These are phyloP conservation scores for Skeletonema marinoi DNA, from an alignment of 108 stramenopile genomes.

Conservation along the genomic window DNA sequence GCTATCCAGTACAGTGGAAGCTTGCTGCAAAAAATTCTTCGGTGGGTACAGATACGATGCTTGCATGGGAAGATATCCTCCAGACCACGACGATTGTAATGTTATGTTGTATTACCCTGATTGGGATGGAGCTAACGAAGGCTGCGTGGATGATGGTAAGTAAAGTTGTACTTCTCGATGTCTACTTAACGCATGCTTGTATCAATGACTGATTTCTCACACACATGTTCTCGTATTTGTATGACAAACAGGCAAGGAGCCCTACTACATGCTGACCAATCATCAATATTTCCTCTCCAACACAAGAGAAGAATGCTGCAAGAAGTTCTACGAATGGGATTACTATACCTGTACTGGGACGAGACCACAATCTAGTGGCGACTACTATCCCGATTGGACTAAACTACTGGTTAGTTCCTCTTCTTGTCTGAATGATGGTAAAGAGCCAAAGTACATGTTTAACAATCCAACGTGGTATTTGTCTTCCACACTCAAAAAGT, in stretches of 20 bases:
- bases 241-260: background rate
- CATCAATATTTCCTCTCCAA: background rate
- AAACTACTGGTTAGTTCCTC: background rate
- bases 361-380: background rate
- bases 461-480: background rate
- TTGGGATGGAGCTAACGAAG: background rate
- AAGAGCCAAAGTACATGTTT: background rate
- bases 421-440: background rate
- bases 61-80: background rate
- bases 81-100: background rate
- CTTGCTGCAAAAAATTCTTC: constrained; percentile 2
- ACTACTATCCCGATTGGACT: constrained; percentile 1
- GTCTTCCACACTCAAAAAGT: background rate
- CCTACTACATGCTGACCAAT: background rate
- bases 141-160: background rate
- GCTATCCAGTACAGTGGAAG: background rate
- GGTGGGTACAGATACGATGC: background rate
- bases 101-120: background rate
- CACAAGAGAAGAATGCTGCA: constrained; percentile 3
- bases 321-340: background rate
- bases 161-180: background rate
- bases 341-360: background rate
- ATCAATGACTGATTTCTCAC: background rate
- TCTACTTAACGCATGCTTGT: too few relatives aligned
- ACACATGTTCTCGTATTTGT: background rate